Percentiles rank a stretch among this genome's conserved stretches.
phyloP scores from a whole-genome alignment of 805 yeast genomes.

The Candida boidinii region DNA sequence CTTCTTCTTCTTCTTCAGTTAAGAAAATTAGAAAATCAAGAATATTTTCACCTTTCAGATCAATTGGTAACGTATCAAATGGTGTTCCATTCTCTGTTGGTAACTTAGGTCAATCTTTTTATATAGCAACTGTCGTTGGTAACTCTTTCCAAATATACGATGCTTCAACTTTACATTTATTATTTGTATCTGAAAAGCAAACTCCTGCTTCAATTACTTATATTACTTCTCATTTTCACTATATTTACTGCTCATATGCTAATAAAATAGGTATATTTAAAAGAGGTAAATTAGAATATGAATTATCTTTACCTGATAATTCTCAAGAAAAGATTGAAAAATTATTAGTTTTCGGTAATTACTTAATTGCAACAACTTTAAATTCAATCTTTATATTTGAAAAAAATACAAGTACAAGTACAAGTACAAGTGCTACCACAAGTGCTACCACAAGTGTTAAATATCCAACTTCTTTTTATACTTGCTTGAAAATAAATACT shows the following conservation, averaged over 20 bases:
- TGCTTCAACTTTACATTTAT: constrained; percentile 72
- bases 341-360: constrained; percentile 69
- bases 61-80: constrained; percentile 84
- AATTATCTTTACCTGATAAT: constrained; percentile 21
- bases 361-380: constrained; percentile 48
- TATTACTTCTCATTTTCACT: constrained; percentile 73
- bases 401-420: too few relatives aligned
- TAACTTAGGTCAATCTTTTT: constrained; percentile 78
- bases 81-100: constrained; percentile 82
- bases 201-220: constrained; percentile 64
- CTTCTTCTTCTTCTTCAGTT: neutral
- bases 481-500: constrained; percentile 49
- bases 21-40: constrained; percentile 30
- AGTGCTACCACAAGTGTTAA: constrained; percentile 18
- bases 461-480: constrained; percentile 56
- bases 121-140: constrained; percentile 86
- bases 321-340: constrained; percentile 31
- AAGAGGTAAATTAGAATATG: constrained; percentile 62
- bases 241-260: constrained; percentile 72
- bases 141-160: constrained; percentile 87
- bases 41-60: constrained; percentile 81
- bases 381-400: constrained; percentile 22
- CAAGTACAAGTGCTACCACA: too few relatives aligned
- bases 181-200: constrained; percentile 79
- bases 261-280: constrained; percentile 67